These are phyloP conservation scores for Globisporangium iwayamae DNA, from an alignment of 352 stramenopile genomes.

Conservation along the genomic window DNA sequence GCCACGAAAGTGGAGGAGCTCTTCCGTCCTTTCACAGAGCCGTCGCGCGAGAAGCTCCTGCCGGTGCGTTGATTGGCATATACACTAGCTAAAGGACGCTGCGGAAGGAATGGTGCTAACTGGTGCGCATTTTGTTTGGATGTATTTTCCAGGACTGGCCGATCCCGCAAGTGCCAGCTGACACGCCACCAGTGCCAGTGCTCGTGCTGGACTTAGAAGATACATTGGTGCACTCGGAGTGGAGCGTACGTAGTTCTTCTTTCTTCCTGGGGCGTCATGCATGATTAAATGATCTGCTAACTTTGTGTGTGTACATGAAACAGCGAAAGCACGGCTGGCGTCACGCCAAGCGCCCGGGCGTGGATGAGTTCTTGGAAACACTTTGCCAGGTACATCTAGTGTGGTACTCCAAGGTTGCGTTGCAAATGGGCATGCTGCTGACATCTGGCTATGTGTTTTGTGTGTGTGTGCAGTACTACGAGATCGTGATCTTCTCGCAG, in stretches of 20 bases:
- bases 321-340: slow-evolving; percentile 87
- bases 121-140: neutral
- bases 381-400: slow-evolving; percentile 46
- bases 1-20: slow-evolving; percentile 66
- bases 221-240: slow-evolving; percentile 86
- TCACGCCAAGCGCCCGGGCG: slow-evolving; percentile 80
- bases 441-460: neutral
- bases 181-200: slow-evolving; percentile 75
- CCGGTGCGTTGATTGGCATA: slow-evolving; percentile 24
- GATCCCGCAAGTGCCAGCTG: slow-evolving; percentile 70
- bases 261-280: neutral
- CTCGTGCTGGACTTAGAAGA: slow-evolving; percentile 86
- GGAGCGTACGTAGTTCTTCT: slow-evolving; percentile 65
- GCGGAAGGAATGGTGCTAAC: neutral
- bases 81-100: neutral
- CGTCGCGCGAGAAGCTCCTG: slow-evolving; percentile 76
- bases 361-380: slow-evolving; percentile 85
- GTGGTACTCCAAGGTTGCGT: neutral
- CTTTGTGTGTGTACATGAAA: neutral
- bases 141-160: slow-evolving; percentile 58
- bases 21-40: slow-evolving; percentile 74
- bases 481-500: slow-evolving; percentile 87
- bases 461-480: slow-evolving; percentile 54
- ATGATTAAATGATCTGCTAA: neutral
- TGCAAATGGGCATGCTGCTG: neutral